phyloP scores from a whole-genome alignment of 495 filamentous ascomycete species.

The Terfezia claveryi region DNA sequence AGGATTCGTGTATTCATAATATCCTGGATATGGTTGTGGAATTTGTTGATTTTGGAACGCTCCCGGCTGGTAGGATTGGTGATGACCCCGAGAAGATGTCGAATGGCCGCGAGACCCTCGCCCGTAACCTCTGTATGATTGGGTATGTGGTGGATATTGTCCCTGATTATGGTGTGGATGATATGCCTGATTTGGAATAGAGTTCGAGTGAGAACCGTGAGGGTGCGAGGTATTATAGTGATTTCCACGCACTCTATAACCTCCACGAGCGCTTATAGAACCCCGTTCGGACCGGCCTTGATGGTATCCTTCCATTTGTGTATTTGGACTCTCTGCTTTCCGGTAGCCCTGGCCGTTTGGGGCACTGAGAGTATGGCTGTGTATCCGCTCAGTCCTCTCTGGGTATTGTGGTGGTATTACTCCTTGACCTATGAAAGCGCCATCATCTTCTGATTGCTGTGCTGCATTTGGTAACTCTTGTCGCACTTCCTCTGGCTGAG shows the following conservation, averaged over 20 bases:
- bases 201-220: conserved; percentile 5
- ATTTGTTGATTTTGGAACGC: no score
- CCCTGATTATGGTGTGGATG: conserved; percentile 8
- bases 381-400: conserved; percentile 4
- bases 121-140: conserved; percentile 6
- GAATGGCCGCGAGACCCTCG: no score
- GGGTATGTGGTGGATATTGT: conserved; percentile 11
- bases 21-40: no score
- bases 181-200: conserved; percentile 8
- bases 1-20: no score
- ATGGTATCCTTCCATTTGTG: conserved; percentile 3
- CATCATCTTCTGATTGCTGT: conserved; percentile 2
- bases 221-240: conserved; percentile 5
- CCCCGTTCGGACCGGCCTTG: conserved; percentile 19
- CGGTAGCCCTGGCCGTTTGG: conserved; percentile 9
- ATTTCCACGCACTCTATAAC: conserved; percentile 22
- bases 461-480: background rate
- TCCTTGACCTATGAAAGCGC: conserved; percentile 4
- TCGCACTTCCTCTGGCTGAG: background rate
- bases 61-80: no score
- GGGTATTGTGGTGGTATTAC: background rate
- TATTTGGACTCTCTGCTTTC: background rate
- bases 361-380: conserved; percentile 8
- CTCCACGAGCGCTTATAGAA: conserved; percentile 23
- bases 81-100: no score